phyloP scores from a whole-genome alignment of 495 filamentous ascomycete species.

The Apiosordaria backusii region DNA sequence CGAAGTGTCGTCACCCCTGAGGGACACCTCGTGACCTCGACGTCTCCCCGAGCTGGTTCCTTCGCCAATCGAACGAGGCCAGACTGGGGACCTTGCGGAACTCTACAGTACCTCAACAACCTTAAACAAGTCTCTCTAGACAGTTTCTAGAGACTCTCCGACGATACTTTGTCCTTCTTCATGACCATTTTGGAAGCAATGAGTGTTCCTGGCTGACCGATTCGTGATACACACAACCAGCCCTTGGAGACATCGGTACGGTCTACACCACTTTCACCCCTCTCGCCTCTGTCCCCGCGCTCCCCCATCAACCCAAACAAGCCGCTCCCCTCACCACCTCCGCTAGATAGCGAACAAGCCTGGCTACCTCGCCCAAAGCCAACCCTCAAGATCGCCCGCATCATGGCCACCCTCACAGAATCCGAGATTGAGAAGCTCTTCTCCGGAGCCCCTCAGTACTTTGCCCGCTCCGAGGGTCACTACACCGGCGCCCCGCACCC shows the following conservation, averaged over 20 bases:
- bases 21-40: constrained; percentile 23
- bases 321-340: constrained; percentile 50
- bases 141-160: background rate
- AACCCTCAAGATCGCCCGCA: constrained; percentile 47
- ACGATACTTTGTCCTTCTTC: constrained; percentile 6
- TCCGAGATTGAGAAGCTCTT: constrained; percentile 66
- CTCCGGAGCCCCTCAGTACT: constrained; percentile 74
- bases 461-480: constrained; percentile 54
- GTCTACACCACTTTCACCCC: constrained; percentile 21
- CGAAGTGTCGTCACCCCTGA: constrained; percentile 26
- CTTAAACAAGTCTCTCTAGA: background rate
- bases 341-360: constrained; percentile 42
- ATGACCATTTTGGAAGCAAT: background rate
- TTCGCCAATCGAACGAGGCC: constrained; percentile 25
- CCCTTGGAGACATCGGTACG: constrained; percentile 18
- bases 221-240: constrained; percentile 17
- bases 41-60: constrained; percentile 16
- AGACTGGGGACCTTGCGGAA: constrained; percentile 2
- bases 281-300: constrained; percentile 31
- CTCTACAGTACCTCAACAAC: background rate
- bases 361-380: constrained; percentile 38
- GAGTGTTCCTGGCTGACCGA: constrained; percentile 22
- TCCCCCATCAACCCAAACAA: constrained; percentile 48
- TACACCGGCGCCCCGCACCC: constrained; percentile 56
- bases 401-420: constrained; percentile 55